Evolutionary conservation across 2,329 filamentous ascomycete species (phyloP), one percentile per base, ranked within the genome.

Genomic region (Lachnellula cervina): DNA sequence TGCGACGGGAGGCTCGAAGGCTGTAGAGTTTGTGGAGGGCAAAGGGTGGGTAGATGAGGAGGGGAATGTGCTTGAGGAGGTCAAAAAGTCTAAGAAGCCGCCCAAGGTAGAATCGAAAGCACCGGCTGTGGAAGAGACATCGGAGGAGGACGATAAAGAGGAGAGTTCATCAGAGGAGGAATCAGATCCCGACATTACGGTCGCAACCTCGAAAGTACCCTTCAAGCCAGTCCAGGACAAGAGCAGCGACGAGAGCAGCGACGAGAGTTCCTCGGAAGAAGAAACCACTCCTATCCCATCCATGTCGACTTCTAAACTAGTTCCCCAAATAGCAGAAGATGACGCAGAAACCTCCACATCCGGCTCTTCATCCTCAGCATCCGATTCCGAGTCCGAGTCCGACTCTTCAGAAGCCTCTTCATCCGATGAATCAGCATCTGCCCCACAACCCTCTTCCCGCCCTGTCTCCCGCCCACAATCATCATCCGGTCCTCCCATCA

Each of bases 21-120:
- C 76, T n/a, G 77, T 78, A 2, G 84, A 87, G 54, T 97, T 87
- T 69, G 81, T 94, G 42, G 87, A 96, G 52, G 91, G 88, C 21
- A 86, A 88, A 66, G 93, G 93, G 1, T 97, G 94, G 93, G 80
- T 96, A 0, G 87, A 96, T 64, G 82, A 84, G 59, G 77, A 86
- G 16, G 92, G 92, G 5, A 83, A 86, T 54, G 74, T 97, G 1
- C 81, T 96, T 2, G 89, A 95, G 70, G 72, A 71, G 50, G 40
- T 59, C 3, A 62, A 55, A 35, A 66, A 71, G 54, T 35, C 37
- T n/a, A 66, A 66, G 56, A 67, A 60, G 53, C 11, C 37, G 34
- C 28, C 32, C 45, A 42, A 55, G 38, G 9, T 17, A 25, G 11
- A 40, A 38, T 19, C 42, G 19, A 53, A 53, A 32, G 61, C 66